Evolutionary conservation across 345 rosid genomes (phyloP).

Genomic region (Arabidopsis thaliana): DNA sequence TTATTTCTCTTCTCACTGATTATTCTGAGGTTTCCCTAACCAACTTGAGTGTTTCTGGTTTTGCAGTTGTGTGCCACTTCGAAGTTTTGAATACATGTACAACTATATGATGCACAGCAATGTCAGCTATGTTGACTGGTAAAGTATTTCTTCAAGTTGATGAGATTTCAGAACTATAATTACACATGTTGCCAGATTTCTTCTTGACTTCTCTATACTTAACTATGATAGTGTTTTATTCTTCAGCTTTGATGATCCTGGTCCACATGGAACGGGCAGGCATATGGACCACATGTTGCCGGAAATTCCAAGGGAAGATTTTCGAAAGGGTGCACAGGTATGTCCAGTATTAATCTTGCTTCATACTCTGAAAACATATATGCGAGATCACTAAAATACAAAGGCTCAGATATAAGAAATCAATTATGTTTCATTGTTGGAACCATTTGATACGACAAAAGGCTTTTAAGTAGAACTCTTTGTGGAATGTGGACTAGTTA

Average conservation of each 20-base stretch:
- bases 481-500: conserved; percentile 8
- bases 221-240: conserved; percentile 13
- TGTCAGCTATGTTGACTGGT: conserved; percentile 93
- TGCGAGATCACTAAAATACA: conserved; percentile 20
- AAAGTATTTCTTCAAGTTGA: conserved; percentile 41
- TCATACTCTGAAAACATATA: conserved; percentile 19
- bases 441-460: neutral
- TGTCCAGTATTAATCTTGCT: conserved; percentile 17
- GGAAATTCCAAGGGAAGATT: conserved; percentile 84
- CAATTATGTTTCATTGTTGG: conserved; percentile 12
- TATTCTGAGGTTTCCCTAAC: conserved; percentile 8
- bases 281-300: conserved; percentile 95
- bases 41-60: conserved; percentile 37
- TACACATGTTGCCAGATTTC: conserved; percentile 13
- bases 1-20: conserved; percentile 15
- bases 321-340: conserved; percentile 99
- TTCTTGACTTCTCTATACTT: neutral
- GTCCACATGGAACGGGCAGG: conserved; percentile 97
- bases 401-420: neutral
- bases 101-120: conserved; percentile 86
- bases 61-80: conserved; percentile 94
- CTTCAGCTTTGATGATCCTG: conserved; percentile 93
- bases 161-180: neutral
- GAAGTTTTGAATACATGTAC: conserved; percentile 80
- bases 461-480: conserved; percentile 12